Evolutionary conservation across 2,329 filamentous ascomycete species (phyloP).

Genomic region (Emmonsiellopsis sp.): DNA sequence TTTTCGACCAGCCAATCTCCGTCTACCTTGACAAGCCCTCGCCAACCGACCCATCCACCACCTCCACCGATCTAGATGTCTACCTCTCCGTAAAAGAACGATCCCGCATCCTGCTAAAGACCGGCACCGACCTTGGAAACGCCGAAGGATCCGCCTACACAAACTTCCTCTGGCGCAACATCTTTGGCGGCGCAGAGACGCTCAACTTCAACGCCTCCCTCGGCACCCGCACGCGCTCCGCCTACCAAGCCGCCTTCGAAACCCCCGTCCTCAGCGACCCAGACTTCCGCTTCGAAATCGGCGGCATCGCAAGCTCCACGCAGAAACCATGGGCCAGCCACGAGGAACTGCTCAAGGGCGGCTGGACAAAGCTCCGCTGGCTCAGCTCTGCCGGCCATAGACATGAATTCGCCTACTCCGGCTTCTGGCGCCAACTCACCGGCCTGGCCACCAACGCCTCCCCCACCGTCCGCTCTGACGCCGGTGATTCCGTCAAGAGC

Average conservation of each 20-base stretch:
- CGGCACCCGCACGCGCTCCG: slow-evolving; percentile 81
- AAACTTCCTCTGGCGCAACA: slow-evolving; percentile 77
- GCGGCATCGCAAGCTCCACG: slow-evolving; percentile 72
- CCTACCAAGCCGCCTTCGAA: slow-evolving; percentile 79
- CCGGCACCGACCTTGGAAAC: slow-evolving; percentile 88
- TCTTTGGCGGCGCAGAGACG: slow-evolving; percentile 89
- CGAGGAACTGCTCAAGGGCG: slow-evolving; percentile 77
- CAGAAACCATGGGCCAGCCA: slow-evolving; percentile 91
- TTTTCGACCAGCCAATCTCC: slow-evolving; percentile 74
- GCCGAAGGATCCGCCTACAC: slow-evolving; percentile 89
- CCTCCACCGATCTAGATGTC: slow-evolving; percentile 70
- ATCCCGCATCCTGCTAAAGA: slow-evolving; percentile 77
- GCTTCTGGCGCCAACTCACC: slow-evolving; percentile 82
- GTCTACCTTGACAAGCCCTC: slow-evolving; percentile 73
- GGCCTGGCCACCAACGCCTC: slow-evolving; percentile 66
- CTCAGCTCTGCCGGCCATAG: slow-evolving; percentile 52
- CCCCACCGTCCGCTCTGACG: slow-evolving; percentile 70
- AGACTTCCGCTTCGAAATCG: slow-evolving; percentile 66
- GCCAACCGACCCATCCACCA: slow-evolving; percentile 57
- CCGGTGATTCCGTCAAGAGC: slow-evolving; percentile 85
- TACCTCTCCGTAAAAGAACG: slow-evolving; percentile 70
- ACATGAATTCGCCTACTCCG: slow-evolving; percentile 72
- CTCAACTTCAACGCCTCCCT: slow-evolving; percentile 78
- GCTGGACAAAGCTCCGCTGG: slow-evolving; percentile 68
- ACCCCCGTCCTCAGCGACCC: slow-evolving; percentile 78